These are phyloP conservation scores for Larix kaempferi DNA, from an alignment of 75 land plant species.

Conservation along the genomic window DNA sequence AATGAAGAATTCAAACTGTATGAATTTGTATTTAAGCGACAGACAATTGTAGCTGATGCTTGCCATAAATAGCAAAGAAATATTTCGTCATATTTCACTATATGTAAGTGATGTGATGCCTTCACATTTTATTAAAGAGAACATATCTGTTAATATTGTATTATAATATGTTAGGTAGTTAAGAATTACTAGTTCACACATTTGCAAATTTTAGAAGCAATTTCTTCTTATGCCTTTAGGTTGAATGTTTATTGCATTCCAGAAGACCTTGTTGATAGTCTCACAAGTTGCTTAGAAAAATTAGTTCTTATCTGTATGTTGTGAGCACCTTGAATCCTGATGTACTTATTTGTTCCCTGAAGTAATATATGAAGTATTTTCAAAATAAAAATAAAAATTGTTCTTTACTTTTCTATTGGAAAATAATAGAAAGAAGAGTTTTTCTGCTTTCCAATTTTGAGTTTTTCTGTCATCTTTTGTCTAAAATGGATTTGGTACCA, in stretches of 20 bases:
- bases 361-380: too few relatives aligned
- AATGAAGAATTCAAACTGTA: neutral
- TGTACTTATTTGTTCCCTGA: too few relatives aligned
- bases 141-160: neutral
- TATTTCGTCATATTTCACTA: neutral
- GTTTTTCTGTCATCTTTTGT: neutral
- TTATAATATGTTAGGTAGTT: neutral
- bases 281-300: too few relatives aligned
- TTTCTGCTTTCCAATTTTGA: neutral
- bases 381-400: neutral
- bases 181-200: neutral
- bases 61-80: neutral
- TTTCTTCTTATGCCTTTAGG: neutral
- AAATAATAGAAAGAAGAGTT: neutral
- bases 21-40: too few relatives aligned
- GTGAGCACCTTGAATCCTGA: too few relatives aligned
- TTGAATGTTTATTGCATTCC: neutral
- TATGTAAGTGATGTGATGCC: neutral
- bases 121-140: neutral
- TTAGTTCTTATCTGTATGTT: too few relatives aligned
- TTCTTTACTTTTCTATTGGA: neutral
- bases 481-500: neutral
- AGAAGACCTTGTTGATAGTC: too few relatives aligned
- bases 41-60: neutral
- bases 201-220: neutral